phyloP scores from a whole-genome alignment of 148 eudicot species.

The Hydrangea macrophylla region DNA sequence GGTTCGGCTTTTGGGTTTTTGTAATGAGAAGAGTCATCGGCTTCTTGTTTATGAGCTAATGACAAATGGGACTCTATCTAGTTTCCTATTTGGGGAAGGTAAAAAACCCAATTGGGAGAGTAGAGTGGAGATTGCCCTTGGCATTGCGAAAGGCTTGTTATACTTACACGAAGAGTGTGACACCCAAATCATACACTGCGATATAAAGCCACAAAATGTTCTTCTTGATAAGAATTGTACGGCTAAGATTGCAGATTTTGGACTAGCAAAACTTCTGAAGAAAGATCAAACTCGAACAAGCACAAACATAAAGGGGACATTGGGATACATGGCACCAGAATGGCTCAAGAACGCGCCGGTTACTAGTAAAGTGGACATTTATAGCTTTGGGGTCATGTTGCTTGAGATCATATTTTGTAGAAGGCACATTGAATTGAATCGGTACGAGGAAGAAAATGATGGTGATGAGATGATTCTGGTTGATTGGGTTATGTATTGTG shows the following conservation, averaged over 20 bases:
- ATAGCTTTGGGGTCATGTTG: conserved; percentile 30
- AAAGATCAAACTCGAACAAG: conserved; percentile 23
- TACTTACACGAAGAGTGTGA: conserved; percentile 38
- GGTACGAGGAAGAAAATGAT: too few relatives aligned
- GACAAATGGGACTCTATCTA: too few relatives aligned
- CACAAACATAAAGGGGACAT: conserved; percentile 31
- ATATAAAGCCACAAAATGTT: conserved; percentile 36
- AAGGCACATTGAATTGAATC: too few relatives aligned
- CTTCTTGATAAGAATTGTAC: conserved; percentile 29
- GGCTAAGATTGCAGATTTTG: conserved; percentile 35
- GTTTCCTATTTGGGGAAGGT: too few relatives aligned
- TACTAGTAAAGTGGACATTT: conserved; percentile 29
- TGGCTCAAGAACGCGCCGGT: conserved; percentile 31
- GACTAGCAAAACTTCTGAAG: conserved; percentile 37
- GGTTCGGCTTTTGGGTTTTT: too few relatives aligned
- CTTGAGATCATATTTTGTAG: conserved; percentile 32
- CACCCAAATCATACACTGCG: conserved; percentile 40
- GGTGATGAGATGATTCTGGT: too few relatives aligned
- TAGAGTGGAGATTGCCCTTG: too few relatives aligned
- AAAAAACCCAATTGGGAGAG: too few relatives aligned
- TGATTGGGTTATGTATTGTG: too few relatives aligned
- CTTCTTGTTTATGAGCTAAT: too few relatives aligned
- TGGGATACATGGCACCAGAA: conserved; percentile 41
- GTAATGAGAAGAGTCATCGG: too few relatives aligned
- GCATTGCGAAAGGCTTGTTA: conserved; percentile 4